Evolutionary conservation across 2,329 filamentous ascomycete genomes (phyloP), one percentile per base, ranked within the genome.

Genomic region (Fusarium globosum): DNA sequence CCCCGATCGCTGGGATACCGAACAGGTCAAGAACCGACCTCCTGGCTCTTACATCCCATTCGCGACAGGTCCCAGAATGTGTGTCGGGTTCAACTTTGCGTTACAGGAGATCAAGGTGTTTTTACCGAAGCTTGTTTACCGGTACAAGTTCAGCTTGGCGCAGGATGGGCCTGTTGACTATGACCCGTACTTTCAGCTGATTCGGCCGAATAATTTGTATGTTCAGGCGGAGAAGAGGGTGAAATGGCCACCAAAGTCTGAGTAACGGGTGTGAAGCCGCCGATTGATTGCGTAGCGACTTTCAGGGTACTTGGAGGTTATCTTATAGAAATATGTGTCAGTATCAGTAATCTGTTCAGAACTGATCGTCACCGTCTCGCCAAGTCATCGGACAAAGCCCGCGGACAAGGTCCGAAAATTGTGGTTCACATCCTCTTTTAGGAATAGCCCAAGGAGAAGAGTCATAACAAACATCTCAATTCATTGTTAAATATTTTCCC

Each of bases 11-110:
- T 91, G 89, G 89, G 85, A 86, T 55, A 85, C 85, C 0, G 85
- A 87, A 0, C 80, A 83, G 26, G 88, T 89, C 58, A 88, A 88
- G 81, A 85, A 83, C 68, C 77, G 85, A 6, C 87, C 86, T 58
- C 83, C 84, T 36, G 85, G 83, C 1, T 81, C 86, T 0, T 92
- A 91, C 69, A 82, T 88, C 7, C 90, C 90, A 0, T 92, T 92
- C 66, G 89, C 86, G 0, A 81, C 85, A 0, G 90, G 90, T 0
- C 86, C 83, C 0, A 82, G 90, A 5, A 86, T 86, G 81, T 92
- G 90, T 65, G 88, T 92, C 51, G 90, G 89, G 0, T 91, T 90
- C 83, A 91, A 90, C 78, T 90, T 91, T 76, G 90, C 89, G 0
- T 78, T 91, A 21, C 85, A 87, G 69, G 89, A 92, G 78, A 83